These are phyloP conservation scores for Actinomucor elegans DNA, from an alignment of 371 early-diverging fungal genomes.

Conservation along the genomic window DNA sequence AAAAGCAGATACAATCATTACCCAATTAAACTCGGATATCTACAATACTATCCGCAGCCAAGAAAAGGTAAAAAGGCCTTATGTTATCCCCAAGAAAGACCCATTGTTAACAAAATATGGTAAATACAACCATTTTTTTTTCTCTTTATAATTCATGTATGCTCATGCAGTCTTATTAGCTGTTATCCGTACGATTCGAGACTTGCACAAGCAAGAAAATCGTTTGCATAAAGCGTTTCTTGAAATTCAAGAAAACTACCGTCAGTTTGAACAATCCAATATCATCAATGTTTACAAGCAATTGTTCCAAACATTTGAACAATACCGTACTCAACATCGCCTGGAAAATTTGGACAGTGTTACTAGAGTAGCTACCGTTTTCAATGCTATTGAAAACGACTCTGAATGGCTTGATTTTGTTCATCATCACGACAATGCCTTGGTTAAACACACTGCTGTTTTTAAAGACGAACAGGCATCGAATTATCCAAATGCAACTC, in stretches of 20 bases:
- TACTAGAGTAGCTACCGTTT: constrained; percentile 14
- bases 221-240: constrained; percentile 15
- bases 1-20: constrained; percentile 16
- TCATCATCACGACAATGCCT: constrained; percentile 19
- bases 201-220: constrained; percentile 21
- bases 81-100: constrained; percentile 19
- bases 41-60: constrained; percentile 1
- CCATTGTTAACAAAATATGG: constrained; percentile 23
- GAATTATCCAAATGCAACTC: constrained; percentile 19
- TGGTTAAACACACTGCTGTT: constrained; percentile 13
- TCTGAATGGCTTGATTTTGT: constrained; percentile 22
- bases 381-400: constrained; percentile 22
- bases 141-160: neutral
- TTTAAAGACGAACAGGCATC: constrained; percentile 14
- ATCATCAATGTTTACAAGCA: constrained; percentile 20
- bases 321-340: constrained; percentile 13
- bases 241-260: constrained; percentile 20
- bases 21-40: constrained; percentile 13
- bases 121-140: constrained; percentile 3
- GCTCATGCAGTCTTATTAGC: neutral
- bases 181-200: constrained; percentile 8
- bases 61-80: constrained; percentile 7
- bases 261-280: constrained; percentile 23
- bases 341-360: constrained; percentile 23
- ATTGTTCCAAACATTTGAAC: constrained; percentile 20